phyloP scores from a whole-genome alignment of 345 rosid genomes.

The Chamaenerion angustifolium region DNA sequence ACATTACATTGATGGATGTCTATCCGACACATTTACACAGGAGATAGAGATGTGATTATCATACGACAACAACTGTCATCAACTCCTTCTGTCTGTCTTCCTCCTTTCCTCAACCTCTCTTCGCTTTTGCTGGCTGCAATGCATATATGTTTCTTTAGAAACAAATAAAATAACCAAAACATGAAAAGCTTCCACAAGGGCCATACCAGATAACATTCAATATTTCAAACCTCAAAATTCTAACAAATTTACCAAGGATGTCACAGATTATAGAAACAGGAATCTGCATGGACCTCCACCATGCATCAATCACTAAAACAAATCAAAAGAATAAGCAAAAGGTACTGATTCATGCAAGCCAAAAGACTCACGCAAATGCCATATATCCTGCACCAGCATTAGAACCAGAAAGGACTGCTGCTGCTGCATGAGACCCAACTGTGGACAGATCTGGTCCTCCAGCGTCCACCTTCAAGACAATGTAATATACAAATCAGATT shows the following conservation, averaged over 20 bases:
- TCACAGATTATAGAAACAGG: background rate
- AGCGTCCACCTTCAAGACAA: constrained; percentile 54
- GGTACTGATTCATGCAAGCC: background rate
- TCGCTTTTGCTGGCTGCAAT: constrained; percentile 69
- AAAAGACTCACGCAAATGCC: constrained; percentile 63
- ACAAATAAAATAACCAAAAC: background rate
- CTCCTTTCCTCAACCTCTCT: constrained; percentile 72
- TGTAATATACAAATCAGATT: constrained; percentile 3
- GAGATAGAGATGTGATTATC: no score
- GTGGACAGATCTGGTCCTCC: constrained; percentile 56
- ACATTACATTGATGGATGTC: no score
- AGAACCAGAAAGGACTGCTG: constrained; percentile 41
- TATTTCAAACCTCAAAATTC: background rate
- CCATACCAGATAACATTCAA: no score
- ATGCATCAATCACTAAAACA: background rate
- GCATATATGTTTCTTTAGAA: background rate
- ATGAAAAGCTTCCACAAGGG: background rate
- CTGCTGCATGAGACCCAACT: constrained; percentile 36
- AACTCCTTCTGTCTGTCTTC: constrained; percentile 64
- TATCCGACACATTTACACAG: no score
- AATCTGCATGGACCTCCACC: no score
- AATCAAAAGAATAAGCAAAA: background rate
- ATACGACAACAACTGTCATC: constrained; percentile 8
- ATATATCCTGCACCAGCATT: constrained; percentile 82
- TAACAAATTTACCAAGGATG: background rate